A percentile compares a stretch with the other conserved stretches of the same genome.
Conservation (phyloP, 2,329 filamentous ascomycete genomes). For the Talaromyces amestolkiae region DNA sequence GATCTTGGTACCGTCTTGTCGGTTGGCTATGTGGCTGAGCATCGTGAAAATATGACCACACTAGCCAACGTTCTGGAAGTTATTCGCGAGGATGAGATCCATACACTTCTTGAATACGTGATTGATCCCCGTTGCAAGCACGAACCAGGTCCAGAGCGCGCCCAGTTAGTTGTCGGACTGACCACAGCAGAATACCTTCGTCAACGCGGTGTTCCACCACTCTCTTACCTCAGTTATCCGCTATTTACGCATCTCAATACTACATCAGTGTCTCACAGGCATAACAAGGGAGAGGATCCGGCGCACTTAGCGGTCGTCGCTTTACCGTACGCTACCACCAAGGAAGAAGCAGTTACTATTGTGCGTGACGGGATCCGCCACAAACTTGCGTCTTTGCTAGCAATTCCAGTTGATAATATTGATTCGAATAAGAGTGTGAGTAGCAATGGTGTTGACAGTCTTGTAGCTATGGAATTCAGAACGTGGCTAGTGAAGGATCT, state of each 20-base stretch:
- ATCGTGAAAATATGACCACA: conserved; percentile 20
- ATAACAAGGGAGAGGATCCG: conserved; percentile 17
- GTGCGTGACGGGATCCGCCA: conserved; percentile 22
- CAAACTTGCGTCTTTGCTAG: conserved; percentile 24
- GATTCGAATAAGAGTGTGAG: conserved; percentile 25
- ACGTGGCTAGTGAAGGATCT: conserved; percentile 32
- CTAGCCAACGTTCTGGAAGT: conserved; percentile 16
- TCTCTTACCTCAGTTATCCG: conserved; percentile 28
- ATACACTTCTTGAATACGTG: conserved; percentile 22
- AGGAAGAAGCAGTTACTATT: conserved; percentile 23
- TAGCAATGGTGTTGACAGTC: conserved; percentile 29
- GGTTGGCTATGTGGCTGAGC: conserved; percentile 36
- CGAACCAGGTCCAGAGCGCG: conserved; percentile 15
- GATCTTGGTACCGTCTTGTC: conserved; percentile 35
- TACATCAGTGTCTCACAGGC: conserved; percentile 14
- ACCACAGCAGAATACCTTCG: conserved; percentile 21
- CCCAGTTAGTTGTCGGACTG: conserved; percentile 24
- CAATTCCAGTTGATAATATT: conserved; percentile 28
- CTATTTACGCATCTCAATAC: conserved; percentile 25
- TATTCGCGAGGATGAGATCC: conserved; percentile 23
- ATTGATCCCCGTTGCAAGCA: conserved; percentile 22
- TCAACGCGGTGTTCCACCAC: conserved; percentile 20
- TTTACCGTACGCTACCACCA: conserved; percentile 20
- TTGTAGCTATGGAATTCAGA: conserved; percentile 33
- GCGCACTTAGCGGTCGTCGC: conserved; percentile 19